A percentile compares a stretch with the other conserved stretches of the same genome.
Conservation (phyloP, 2,329 filamentous ascomycete species). For the Metarhizium robertsii region DNA sequence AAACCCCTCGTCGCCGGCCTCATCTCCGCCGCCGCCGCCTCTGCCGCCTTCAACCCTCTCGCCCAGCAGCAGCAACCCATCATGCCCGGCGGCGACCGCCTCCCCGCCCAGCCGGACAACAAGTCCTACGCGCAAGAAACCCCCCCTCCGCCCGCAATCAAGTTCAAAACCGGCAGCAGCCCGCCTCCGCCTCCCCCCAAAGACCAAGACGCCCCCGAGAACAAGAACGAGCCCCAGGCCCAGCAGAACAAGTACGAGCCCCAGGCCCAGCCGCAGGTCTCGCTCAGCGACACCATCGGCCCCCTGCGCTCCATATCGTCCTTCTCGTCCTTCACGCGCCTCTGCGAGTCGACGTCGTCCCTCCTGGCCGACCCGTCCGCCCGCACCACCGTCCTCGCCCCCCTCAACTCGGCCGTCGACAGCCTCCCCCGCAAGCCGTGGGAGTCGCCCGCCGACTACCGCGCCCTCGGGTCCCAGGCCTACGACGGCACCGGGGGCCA, state of each 20-base stretch:
- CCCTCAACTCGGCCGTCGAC: slow-evolving; percentile 74
- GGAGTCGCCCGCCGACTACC: slow-evolving; percentile 69
- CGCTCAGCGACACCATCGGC: slow-evolving; percentile 78
- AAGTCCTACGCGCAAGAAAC: background rate
- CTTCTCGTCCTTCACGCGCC: slow-evolving; percentile 73
- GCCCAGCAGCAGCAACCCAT: background rate
- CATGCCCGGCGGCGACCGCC: background rate
- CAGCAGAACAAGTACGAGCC: slow-evolving; percentile 11
- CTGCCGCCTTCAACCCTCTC: background rate
- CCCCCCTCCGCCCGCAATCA: slow-evolving; percentile 1
- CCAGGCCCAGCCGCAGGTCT: slow-evolving; percentile 36
- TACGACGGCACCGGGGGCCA: slow-evolving; percentile 70
- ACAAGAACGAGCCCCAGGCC: slow-evolving; percentile 2
- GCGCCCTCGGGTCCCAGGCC: slow-evolving; percentile 53
- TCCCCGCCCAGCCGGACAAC: background rate
- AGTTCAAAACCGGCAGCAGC: slow-evolving; percentile 2
- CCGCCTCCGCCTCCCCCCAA: slow-evolving; percentile 1
- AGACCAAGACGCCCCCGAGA: slow-evolving; percentile 9
- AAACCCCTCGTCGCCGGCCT: background rate
- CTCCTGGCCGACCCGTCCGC: slow-evolving; percentile 57
- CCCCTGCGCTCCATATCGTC: slow-evolving; percentile 71
- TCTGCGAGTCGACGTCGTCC: slow-evolving; percentile 57
- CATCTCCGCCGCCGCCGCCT: background rate
- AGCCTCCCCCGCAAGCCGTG: slow-evolving; percentile 76
- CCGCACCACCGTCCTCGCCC: slow-evolving; percentile 82